Conservation (phyloP, 805 yeast genomes). For the Wickerhamomyces hampshirensis region DNA sequence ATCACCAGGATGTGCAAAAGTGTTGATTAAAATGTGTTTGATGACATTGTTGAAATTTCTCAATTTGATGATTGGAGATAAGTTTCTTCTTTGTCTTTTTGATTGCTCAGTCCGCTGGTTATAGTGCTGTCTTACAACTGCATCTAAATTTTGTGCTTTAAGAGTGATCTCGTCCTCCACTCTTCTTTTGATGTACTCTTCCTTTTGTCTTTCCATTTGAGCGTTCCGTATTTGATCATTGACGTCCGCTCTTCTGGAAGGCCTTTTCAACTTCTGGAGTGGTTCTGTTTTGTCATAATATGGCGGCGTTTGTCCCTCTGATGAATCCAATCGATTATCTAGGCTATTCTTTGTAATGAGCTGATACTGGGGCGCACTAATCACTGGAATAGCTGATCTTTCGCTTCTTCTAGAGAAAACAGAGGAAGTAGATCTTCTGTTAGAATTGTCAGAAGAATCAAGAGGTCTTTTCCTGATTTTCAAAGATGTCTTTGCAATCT, state of each 20-base stretch:
- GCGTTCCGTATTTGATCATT: constrained; percentile 1
- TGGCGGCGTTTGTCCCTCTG: not conserved
- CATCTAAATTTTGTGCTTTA: constrained; percentile 38
- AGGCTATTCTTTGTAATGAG: no score
- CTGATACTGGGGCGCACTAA: no score
- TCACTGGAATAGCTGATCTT: constrained; percentile 1
- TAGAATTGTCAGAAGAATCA: constrained; percentile 1
- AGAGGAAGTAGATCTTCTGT: constrained; percentile 1
- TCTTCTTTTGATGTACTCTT: not conserved
- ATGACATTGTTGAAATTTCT: constrained; percentile 90
- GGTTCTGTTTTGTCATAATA: constrained; percentile 7
- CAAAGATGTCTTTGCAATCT: constrained; percentile 1
- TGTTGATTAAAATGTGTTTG: constrained; percentile 78
- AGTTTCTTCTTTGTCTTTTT: constrained; percentile 54
- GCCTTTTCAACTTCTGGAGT: constrained; percentile 11
- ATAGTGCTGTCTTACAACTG: constrained; percentile 76
- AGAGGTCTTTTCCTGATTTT: constrained; percentile 15
- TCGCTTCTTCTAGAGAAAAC: constrained; percentile 10
- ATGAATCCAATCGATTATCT: no score
- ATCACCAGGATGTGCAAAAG: constrained; percentile 49
- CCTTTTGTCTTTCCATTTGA: constrained; percentile 5
- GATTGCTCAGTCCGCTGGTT: constrained; percentile 76
- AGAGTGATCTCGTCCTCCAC: constrained; percentile 24
- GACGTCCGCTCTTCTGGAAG: constrained; percentile 15
- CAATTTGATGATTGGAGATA: constrained; percentile 80